phyloP scores from a whole-genome alignment of 2,329 filamentous ascomycete genomes.

The Stromatinia cepivora region DNA sequence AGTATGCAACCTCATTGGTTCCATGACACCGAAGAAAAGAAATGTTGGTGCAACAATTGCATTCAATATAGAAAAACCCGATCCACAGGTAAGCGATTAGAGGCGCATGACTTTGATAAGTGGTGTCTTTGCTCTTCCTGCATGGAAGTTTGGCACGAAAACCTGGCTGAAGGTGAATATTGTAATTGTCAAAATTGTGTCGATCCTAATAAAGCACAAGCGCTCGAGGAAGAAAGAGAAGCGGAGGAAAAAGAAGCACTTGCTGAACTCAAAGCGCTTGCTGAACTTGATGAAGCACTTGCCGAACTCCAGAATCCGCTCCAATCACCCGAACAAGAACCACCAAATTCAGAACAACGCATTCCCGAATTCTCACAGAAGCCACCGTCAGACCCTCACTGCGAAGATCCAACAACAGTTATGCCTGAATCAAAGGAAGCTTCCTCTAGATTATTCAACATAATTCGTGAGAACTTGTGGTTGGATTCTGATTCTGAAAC shows the following conservation, averaged over 20 bases:
- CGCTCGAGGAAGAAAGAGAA: too few species aligned
- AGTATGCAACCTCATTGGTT: conserved; percentile 1
- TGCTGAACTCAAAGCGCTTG: too few species aligned
- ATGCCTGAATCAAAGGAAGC: neutral
- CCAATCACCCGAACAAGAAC: neutral
- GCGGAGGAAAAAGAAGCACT: too few species aligned
- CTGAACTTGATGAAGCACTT: neutral
- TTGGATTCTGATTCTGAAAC: neutral
- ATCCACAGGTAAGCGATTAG: neutral
- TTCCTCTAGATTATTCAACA: neutral
- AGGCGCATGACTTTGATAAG: neutral
- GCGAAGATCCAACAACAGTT: neutral
- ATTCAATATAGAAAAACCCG: neutral
- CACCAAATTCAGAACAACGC: neutral
- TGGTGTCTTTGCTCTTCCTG: neutral
- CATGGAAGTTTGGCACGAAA: neutral
- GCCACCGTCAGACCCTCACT: neutral
- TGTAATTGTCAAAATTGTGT: neutral
- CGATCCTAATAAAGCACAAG: neutral
- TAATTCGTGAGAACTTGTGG: neutral
- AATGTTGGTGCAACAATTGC: neutral
- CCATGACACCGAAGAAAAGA: neutral
- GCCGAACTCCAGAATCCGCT: neutral
- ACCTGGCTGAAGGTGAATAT: neutral
- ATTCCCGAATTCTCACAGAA: neutral